Evolutionary conservation across 2,329 filamentous ascomycete species (phyloP).

Genomic region (Colletotrichum gloeosporioides): DNA sequence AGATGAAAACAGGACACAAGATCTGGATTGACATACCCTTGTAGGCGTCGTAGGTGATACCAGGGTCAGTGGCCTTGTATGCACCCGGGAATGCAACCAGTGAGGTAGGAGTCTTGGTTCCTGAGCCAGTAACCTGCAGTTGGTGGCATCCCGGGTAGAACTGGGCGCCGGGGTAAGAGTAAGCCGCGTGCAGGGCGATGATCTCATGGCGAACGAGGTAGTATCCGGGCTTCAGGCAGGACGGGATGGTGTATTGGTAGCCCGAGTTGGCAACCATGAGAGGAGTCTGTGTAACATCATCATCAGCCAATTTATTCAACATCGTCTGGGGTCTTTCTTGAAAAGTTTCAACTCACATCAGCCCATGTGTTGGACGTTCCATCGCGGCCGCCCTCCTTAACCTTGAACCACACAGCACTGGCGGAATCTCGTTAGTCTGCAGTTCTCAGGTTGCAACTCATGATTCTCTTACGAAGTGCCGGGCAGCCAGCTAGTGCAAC

Average conservation of each 20-base stretch:
- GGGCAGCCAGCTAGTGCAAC: conserved; percentile 56
- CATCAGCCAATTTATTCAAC: neutral
- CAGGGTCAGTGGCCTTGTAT: conserved; percentile 54
- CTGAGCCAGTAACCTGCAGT: conserved; percentile 56
- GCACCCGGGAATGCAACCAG: conserved; percentile 60
- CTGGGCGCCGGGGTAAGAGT: conserved; percentile 57
- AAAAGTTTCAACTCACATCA: conserved; percentile 30
- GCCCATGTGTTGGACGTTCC: conserved; percentile 58
- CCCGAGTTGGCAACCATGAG: conserved; percentile 49
- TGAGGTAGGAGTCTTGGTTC: conserved; percentile 42
- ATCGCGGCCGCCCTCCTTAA: conserved; percentile 53
- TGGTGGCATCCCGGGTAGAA: conserved; percentile 66
- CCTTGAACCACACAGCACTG: conserved; percentile 60
- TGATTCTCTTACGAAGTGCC: conserved; percentile 34
- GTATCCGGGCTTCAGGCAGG: conserved; percentile 56
- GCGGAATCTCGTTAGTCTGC: conserved; percentile 21
- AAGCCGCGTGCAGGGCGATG: conserved; percentile 57
- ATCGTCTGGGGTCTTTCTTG: neutral
- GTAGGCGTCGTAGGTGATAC: conserved; percentile 59
- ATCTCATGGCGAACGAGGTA: conserved; percentile 66
- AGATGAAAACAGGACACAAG: conserved; percentile 44
- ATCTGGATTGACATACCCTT: conserved; percentile 36
- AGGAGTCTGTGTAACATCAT: conserved; percentile 31
- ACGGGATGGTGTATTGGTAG: conserved; percentile 59
- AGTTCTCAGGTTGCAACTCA: conserved; percentile 4